Conservation (phyloP, 1,139 yeast genomes). For the Yamadazyma oceani region DNA sequence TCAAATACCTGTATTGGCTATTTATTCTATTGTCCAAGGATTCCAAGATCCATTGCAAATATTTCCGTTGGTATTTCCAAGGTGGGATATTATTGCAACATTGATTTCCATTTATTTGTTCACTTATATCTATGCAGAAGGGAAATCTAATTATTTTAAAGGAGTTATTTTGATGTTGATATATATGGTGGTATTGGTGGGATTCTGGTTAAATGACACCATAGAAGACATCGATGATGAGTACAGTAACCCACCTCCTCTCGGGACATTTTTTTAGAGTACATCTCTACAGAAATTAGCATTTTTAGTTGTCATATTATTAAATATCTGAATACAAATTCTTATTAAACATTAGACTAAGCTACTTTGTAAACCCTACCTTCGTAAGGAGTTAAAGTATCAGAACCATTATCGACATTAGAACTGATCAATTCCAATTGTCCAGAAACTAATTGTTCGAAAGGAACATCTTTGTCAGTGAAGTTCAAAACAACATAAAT, state of each 20-base stretch:
- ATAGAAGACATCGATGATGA: conserved; percentile 40
- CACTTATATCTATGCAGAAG: conserved; percentile 94
- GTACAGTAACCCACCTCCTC: conserved; percentile 10
- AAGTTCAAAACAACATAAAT: conserved; percentile 51
- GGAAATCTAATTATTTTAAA: conserved; percentile 92
- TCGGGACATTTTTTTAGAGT: background rate
- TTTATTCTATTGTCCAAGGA: conserved; percentile 61
- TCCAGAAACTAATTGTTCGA: conserved; percentile 31
- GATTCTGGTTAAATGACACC: conserved; percentile 69
- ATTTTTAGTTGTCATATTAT: no score
- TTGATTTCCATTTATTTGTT: conserved; percentile 84
- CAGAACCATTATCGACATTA: conserved; percentile 25
- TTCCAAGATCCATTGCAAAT: conserved; percentile 45
- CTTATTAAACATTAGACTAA: no score
- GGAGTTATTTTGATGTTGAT: conserved; percentile 85
- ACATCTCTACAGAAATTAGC: conserved; percentile 1
- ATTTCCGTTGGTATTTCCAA: conserved; percentile 86
- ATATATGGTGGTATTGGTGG: conserved; percentile 73
- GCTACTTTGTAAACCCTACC: conserved; percentile 34
- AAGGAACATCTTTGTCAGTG: conserved; percentile 29
- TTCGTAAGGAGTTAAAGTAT: conserved; percentile 35
- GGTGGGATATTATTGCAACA: conserved; percentile 92
- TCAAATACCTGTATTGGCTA: conserved; percentile 88
- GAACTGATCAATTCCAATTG: conserved; percentile 26
- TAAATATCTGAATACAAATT: no score